These are phyloP conservation scores for Ceratonia siliqua DNA, from an alignment of 306 rosid species.

Conservation along the genomic window DNA sequence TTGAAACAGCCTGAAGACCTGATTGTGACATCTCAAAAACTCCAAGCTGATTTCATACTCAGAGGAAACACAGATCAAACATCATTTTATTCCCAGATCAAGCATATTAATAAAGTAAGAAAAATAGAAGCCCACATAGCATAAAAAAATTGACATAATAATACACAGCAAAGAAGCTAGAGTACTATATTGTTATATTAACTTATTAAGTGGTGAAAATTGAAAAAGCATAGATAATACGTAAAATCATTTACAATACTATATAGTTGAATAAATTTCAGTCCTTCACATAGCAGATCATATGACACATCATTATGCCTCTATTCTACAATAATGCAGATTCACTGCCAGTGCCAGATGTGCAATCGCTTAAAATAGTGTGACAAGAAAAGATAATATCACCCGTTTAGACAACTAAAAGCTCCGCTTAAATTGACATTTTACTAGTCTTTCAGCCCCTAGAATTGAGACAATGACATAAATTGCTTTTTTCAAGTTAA, in stretches of 20 bases:
- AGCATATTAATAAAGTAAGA: slow-evolving; percentile 8
- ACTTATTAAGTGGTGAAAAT: neutral
- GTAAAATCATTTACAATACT: slow-evolving; percentile 14
- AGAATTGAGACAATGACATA: neutral
- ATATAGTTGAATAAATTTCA: neutral
- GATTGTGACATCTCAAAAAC: slow-evolving; percentile 86
- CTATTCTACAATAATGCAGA: slow-evolving; percentile 10
- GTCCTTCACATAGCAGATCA: slow-evolving; percentile 11
- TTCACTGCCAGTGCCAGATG: neutral
- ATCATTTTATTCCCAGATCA: slow-evolving; percentile 13
- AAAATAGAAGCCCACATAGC: slow-evolving; percentile 1
- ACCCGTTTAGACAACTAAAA: neutral
- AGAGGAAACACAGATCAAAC: slow-evolving; percentile 26
- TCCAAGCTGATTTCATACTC: slow-evolving; percentile 70
- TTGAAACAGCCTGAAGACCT: slow-evolving; percentile 70
- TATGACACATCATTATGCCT: slow-evolving; percentile 12
- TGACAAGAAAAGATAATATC: neutral
- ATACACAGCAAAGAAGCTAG: neutral
- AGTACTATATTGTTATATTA: neutral
- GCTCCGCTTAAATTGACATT: neutral
- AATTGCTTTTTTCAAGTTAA: neutral
- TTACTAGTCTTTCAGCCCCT: neutral
- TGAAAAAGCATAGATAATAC: neutral
- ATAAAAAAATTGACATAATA: slow-evolving; percentile 17
- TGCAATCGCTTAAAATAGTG: neutral